Evolutionary conservation across 1,284 basidiomycete genomes (phyloP), one percentile per base, ranked within the genome.

Genomic region (Lignosus rhinocerotis): DNA sequence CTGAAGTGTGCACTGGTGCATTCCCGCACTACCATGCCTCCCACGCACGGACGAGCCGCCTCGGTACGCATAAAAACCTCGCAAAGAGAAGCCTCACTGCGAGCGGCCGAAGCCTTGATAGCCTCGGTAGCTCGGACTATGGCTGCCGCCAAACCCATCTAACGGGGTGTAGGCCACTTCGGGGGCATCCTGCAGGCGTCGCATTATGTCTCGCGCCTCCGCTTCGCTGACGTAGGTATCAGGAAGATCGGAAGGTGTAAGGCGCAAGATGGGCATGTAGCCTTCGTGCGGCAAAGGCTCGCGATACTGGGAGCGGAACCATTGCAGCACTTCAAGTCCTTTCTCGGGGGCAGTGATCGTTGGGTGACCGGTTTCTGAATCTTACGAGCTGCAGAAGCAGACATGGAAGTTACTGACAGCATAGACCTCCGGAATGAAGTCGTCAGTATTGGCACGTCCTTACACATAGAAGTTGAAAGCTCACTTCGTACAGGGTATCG

Each of bases 401-500:
- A 12, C 11, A 33, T 44, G 14, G 9, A 21, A 25, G 44, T 16
- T 1, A 72, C 79, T 66, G 69, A 86, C 84, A 78, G 75, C 80
- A 63, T 86, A 88, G 46, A 79, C 73, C 86, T 87, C 8, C 8
- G 4, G 2, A 9, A 12, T 12, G 19, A 8, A 43, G 41, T 49
- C 47, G 44, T 52, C 12, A 42, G 44, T 4, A 30, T 34, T 25
- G 10, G 10, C 11, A 49, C 14, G 33, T 14, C 25, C n/a, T 45
- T 9, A 45, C 19, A 25, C 19, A 45, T n/a, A 11, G 30, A 10
- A 10, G 38, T 10, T n/a, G n/a, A 10, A 17, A 9, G 38, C 84
- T 76, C 66, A 90, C 89, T 72, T 87, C 78, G 72, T 86, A 86
- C 58, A 87, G 86, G 6, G 82, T 87, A 67, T 89, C 83, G 65